Base-by-base conservation (phyloP, 163 green algal genomes). In the Coccomyxa subellipsoidea region DNA sequence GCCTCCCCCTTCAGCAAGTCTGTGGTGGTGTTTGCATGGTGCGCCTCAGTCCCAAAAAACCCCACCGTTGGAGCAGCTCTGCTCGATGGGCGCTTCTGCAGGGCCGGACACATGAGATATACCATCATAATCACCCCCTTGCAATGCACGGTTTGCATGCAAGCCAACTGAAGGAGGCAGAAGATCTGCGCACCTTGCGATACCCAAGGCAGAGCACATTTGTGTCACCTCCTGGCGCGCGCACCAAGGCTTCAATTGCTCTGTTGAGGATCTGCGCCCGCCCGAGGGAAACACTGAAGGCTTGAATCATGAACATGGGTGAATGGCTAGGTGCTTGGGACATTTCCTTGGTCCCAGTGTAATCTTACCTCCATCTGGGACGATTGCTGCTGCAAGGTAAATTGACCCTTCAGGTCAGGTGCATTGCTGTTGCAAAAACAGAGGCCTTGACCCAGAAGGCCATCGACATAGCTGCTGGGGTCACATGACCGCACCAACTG, bases 11-110 rank as follows among this genome's bases (percentile, higher is more conserved):
- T 78, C 66, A 95, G 77, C 12, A 78, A 27, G 10, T 38, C 54
- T 1, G 78, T 85, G 34, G 84, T 87, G 53, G 80, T 88, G 81
- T 90, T 90, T 71, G 82, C 69, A 27, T 86, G 78, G 69, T 69
- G 77, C 7, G 78, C 71, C 35, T 89, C 87, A 18, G 69, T 39
- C 12, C 70, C 27, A 29, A 32, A 32, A 27, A 72, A 34, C 54
- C 70, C 70, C 27, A 47, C 70, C 27, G 31, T 77, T n/a, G 18
- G 27, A 25, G 66, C 66, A 18, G 66, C n/a, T 34, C 29, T 73
- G 66, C 66, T 35, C 8, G 29, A 73, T 23, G 47, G 47, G 47
- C 47, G 66, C 29, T 35, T 73, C 66, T 73, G 66, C 29, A 37
- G n/a, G 53, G 21, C 53, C 15, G 12, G 53, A 15, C 53, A 21